Evolutionary conservation across 1,284 basidiomycete genomes (phyloP).

Genomic region (Trametes hirsuta): DNA sequence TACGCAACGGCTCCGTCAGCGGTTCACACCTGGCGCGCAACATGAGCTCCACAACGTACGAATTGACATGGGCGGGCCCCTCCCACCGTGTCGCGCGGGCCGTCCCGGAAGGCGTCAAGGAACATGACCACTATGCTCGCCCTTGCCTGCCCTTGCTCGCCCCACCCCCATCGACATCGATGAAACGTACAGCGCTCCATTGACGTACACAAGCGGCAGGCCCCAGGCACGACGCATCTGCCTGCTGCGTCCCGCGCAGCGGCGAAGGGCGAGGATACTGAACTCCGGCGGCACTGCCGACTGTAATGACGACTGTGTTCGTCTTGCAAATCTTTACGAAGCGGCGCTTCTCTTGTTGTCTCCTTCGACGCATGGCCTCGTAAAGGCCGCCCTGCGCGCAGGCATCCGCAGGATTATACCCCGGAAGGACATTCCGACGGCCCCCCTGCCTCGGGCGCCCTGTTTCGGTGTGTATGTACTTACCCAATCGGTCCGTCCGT

Average conservation of each 20-base stretch:
- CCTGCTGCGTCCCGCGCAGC: too few relatives aligned
- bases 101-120: background rate
- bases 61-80: background rate
- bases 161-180: background rate
- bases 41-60: background rate
- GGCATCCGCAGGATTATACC: background rate
- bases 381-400: background rate
- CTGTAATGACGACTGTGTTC: too few relatives aligned
- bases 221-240: background rate
- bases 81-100: background rate
- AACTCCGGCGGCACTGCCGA: too few relatives aligned
- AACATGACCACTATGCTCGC: background rate
- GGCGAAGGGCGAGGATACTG: too few relatives aligned
- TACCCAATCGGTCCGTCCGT: background rate
- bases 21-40: background rate
- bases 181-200: background rate
- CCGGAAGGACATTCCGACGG: slow-evolving; percentile 9
- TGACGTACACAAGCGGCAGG: background rate
- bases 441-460: background rate
- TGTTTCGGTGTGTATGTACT: background rate
- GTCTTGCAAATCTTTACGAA: too few relatives aligned
- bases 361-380: background rate
- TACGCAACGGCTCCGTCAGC: background rate
- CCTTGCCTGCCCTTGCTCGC: background rate
- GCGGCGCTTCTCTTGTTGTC: too few relatives aligned